Evolutionary conservation across 177 flowering plant species (phyloP), one percentile per base, ranked within the genome.

Genomic region (Vitis hybrid): DNA sequence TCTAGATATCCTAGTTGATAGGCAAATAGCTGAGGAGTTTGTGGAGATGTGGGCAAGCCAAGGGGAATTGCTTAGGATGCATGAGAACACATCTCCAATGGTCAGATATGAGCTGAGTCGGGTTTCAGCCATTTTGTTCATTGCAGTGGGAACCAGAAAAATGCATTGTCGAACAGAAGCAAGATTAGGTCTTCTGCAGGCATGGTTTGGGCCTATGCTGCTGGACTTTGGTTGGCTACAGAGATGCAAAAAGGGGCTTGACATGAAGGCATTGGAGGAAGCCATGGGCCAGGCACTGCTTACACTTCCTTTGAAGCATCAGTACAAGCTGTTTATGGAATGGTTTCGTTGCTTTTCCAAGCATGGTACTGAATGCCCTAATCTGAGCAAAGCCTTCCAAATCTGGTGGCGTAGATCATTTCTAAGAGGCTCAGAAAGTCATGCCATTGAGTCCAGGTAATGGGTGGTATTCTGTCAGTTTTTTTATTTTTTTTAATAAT

Each of bases 341-440:
- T 93, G 98, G 97, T 84, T 89, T 59, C 68, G 72, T 21, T 82
- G 76, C 68, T 94, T 87, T 80, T 89, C 97, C 50, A 85, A 72
- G 81, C 64, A 80, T 18, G 97, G 98, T 6, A 76, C 81, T 4
- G 93, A 91, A 58, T 88, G 91, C 71, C 98, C 98, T 14, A 88
- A 92, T 70, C 89, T 94, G 60, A 84, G 92, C 81, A 83, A 82
- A 58, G 89, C 97, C 59, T 94, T 94, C 71, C 97, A 94, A 73
- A 83, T 84, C 24, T 94, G 98, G 98, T 92, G 97, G 97, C 90
- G 93, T 7, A 68, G 98, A 50, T 85, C 95, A 15, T 91, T 83
- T 72, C 77, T 82, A 13, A 82, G 84, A 78, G 87, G 84, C 77
- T 79, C 86, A 0, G 92, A 88, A 51, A 66, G 81, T 52, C 35